phyloP scores from a whole-genome alignment of 768 basidiomycete species.

The Suillus clintonianus region DNA sequence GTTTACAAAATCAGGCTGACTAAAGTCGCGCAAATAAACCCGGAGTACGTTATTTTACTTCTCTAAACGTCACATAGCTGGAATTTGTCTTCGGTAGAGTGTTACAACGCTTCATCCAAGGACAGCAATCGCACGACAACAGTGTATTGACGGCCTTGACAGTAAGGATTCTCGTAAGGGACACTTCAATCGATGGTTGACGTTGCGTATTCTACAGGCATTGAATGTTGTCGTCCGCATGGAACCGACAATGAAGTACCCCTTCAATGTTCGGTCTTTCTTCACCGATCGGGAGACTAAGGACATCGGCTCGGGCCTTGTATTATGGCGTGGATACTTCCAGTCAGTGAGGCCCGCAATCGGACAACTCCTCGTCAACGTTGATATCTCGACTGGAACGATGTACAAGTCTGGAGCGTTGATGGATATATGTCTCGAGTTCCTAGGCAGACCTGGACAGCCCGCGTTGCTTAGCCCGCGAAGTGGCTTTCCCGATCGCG shows the following conservation, averaged over 20 bases:
- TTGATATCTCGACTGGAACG: slow-evolving; percentile 76
- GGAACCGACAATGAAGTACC: slow-evolving; percentile 67
- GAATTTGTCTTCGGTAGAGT: slow-evolving; percentile 43
- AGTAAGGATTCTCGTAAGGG: slow-evolving; percentile 33
- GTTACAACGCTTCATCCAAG: slow-evolving; percentile 61
- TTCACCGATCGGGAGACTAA: slow-evolving; percentile 59
- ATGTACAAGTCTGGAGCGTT: slow-evolving; percentile 73
- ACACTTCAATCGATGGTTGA: background rate
- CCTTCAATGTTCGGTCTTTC: slow-evolving; percentile 76
- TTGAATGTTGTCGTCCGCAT: slow-evolving; percentile 76
- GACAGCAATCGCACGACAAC: slow-evolving; percentile 69
- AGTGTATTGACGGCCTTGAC: slow-evolving; percentile 67
- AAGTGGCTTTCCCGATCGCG: slow-evolving; percentile 48
- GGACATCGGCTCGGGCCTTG: slow-evolving; percentile 61
- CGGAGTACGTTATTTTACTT: slow-evolving; percentile 39
- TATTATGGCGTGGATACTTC: slow-evolving; percentile 80
- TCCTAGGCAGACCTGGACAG: slow-evolving; percentile 38
- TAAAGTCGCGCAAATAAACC: slow-evolving; percentile 60
- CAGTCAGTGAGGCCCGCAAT: slow-evolving; percentile 74
- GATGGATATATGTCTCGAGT: slow-evolving; percentile 58
- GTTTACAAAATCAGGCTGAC: slow-evolving; percentile 66
- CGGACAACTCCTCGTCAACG: slow-evolving; percentile 66
- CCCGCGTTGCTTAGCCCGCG: slow-evolving; percentile 41
- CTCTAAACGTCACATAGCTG: slow-evolving; percentile 20
- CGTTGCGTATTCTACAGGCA: slow-evolving; percentile 42